Evolutionary conservation across 768 basidiomycete species (phyloP), one percentile per base, ranked within the genome.

Genomic region (Leccinum uliginosum): DNA sequence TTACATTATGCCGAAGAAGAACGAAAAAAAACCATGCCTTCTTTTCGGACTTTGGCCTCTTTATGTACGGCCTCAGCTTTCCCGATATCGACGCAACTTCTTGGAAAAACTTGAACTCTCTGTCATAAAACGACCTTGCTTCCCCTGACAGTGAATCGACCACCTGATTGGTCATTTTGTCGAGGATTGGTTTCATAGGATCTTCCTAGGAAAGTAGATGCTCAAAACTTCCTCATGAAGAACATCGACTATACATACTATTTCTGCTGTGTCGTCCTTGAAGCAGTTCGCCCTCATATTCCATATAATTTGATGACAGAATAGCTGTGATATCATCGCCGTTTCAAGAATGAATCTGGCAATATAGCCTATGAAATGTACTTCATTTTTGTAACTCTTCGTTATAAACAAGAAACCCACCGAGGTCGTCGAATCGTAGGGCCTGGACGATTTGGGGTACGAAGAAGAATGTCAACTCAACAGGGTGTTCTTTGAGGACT

Each of bases 231-330:
- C 19, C 6, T 46, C n/a, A n/a, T n/a, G 17, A 23, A 32, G 19
- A n/a, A 57, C 3, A 15, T 6, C 52, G 26, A 15, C 2, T 11
- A 32, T 52, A 76, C 83, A 51, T 65, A 91, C 93, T 57, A 89
- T 78, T 70, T 95, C 94, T 14, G 85, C 92, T 7, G 79, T 76
- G 65, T 98, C 97, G 65, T 94, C 96, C 65, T 89, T 92, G 71
- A 85, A 97, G 59, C 91, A 93, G 66, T 99, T 99, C 5, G 97
- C 97, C 66, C 96, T 96, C 97, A 98, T 98, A 71, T 98, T 99
- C 97, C 97, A 99, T 59, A 99, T 92, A 61, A 98, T 98, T 75
- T 99, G 97, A 69, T 99, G 97, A 68, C 97, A 99, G 76, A 99
- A 99, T 23, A 93, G 73, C 69, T 96, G 95, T 2, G 96, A 98